Evolutionary conservation across 2,329 filamentous ascomycete species (phyloP), one percentile per base, ranked within the genome.

Genomic region (Epichloe amarillans): DNA sequence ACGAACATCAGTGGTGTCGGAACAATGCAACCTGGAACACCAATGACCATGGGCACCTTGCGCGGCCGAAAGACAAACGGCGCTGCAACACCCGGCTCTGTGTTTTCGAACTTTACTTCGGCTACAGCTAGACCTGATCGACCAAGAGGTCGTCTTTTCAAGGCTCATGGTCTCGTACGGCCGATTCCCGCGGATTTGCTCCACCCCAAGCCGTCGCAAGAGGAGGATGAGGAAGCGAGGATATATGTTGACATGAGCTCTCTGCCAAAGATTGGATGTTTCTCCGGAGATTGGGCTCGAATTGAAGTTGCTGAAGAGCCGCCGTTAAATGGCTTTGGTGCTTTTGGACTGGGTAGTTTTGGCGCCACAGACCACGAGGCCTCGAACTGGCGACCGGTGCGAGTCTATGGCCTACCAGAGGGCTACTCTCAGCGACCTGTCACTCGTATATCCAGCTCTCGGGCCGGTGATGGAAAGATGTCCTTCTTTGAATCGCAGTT

Each of bases 251-350:
- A 96, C 59, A 84, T 94, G 7, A 83, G 80, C 52, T 87, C 88
- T 1, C 69, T 98, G 19, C 84, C 88, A 14, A 89, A 90, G 58
- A 84, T 98, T 50, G 90, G 91, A 15, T 97, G 91, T 66, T 98
- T 98, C 63, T 97, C 91, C 0, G 93, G 93, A 33, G 93, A 98
- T 62, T 98, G 93, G 93, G 88, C 95, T 11, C 83, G 85, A 21
- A 74, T 96, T 11, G 88, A 95, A 67, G 76, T 80, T 5, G 78
- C 86, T 0, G 77, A 86, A 56, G 87, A 89, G 62, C 85, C 87
- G 53, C 84, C 78, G 21, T 70, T 73, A 15, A 84, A 80, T 64
- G 85, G 75, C 17, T 79, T 80, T 57, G 85, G 77, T 47, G 71
- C 76, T 0, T 85, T 83, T 69, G 83, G 83, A 2, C 72, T 88